Evolutionary conservation across 768 basidiomycete species (phyloP).

Genomic region (Scleroderma citrinum): DNA sequence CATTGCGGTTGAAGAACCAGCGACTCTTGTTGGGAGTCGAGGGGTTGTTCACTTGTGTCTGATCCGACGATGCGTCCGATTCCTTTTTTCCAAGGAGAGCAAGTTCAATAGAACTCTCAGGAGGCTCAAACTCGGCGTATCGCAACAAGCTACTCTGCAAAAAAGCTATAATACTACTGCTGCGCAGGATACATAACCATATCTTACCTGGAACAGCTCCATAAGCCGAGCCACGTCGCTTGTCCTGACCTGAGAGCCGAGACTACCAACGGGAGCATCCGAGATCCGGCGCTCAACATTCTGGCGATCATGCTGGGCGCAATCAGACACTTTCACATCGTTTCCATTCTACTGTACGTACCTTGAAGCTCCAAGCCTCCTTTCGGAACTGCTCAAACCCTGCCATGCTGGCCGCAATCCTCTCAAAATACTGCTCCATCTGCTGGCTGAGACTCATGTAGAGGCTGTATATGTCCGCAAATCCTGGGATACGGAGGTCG

Average conservation of each 20-base stretch:
- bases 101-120: constrained; percentile 22
- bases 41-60: constrained; percentile 35
- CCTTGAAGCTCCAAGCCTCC: constrained; percentile 78
- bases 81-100: constrained; percentile 22
- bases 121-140: constrained; percentile 64
- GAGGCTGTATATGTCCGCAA: constrained; percentile 73
- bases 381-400: constrained; percentile 71
- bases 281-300: constrained; percentile 59
- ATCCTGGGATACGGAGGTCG: constrained; percentile 78
- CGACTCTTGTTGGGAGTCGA: constrained; percentile 22
- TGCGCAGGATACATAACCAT: background rate
- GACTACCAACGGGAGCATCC: constrained; percentile 37
- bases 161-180: background rate
- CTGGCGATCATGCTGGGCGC: constrained; percentile 62
- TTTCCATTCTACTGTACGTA: constrained; percentile 16
- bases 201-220: constrained; percentile 71
- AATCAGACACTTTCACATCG: constrained; percentile 1
- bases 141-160: constrained; percentile 59
- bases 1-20: constrained; percentile 24
- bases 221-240: constrained; percentile 79
- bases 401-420: constrained; percentile 47
- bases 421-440: constrained; percentile 77
- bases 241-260: constrained; percentile 54
- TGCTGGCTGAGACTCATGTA: constrained; percentile 74
- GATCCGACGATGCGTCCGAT: constrained; percentile 33